Percentiles rank a stretch among this genome's conserved stretches.
These are phyloP conservation scores for Corniculantispora saksenae DNA, from an alignment of 2,329 filamentous ascomycete species.

Conservation along the genomic window DNA sequence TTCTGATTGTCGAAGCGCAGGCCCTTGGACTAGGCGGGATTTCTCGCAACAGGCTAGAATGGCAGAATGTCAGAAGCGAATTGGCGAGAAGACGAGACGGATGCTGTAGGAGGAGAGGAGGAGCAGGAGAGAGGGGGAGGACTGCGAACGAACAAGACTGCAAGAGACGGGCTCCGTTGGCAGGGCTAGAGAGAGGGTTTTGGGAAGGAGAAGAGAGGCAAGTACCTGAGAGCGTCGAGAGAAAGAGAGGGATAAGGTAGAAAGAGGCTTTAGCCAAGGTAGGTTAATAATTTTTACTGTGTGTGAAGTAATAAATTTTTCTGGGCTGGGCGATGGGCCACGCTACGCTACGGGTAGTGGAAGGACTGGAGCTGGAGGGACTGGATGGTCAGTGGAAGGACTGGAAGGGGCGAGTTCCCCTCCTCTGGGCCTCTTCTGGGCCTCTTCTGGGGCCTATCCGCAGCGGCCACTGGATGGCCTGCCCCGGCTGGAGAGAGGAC, in stretches of 20 bases:
- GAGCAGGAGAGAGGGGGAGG: neutral
- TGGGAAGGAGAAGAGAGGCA: constrained; percentile 3
- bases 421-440: too few species aligned
- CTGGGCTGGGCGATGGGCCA: constrained; percentile 26
- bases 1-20: constrained; percentile 13
- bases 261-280: constrained; percentile 12
- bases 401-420: too few species aligned
- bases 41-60: neutral
- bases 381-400: too few species aligned
- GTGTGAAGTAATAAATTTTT: constrained; percentile 47
- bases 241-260: neutral
- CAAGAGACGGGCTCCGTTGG: constrained; percentile 3
- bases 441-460: too few species aligned
- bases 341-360: too few species aligned
- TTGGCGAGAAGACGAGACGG: neutral
- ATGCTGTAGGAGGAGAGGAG: neutral
- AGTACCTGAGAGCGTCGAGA: neutral
- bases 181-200: constrained; percentile 12
- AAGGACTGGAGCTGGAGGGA: too few species aligned
- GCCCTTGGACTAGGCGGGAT: neutral
- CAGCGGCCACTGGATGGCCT: too few species aligned
- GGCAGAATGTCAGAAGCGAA: constrained; percentile 5
- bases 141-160: constrained; percentile 9
- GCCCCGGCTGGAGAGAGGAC: too few species aligned
- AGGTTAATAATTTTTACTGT: constrained; percentile 37